Conservation (phyloP, 139 green algal genomes). For the Raphidocelis subcapitata region DNA sequence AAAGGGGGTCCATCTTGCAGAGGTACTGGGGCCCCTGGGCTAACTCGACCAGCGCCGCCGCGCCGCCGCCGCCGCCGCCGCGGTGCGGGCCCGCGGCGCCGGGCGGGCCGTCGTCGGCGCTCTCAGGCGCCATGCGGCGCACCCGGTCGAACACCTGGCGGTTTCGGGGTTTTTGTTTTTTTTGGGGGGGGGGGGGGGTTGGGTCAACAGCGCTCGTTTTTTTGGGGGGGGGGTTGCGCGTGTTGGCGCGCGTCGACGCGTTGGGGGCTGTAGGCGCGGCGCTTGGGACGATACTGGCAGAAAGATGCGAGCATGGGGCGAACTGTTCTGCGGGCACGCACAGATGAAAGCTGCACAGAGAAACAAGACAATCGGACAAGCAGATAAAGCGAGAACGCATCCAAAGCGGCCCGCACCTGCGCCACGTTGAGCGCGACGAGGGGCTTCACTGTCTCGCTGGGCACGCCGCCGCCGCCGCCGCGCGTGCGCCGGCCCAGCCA, state of each 20-base stretch:
- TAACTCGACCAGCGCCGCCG: slow-evolving; percentile 73
- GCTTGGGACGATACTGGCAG: background rate
- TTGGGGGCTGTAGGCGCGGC: background rate
- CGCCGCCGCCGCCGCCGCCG: slow-evolving; percentile 57
- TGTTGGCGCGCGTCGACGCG: background rate
- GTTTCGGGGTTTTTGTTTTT: too few species aligned
- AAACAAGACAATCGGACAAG: background rate
- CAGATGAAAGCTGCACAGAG: background rate
- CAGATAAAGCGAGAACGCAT: background rate
- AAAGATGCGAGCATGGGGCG: background rate
- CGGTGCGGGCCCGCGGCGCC: background rate
- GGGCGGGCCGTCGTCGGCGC: slow-evolving; percentile 27
- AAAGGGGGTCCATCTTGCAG: slow-evolving; percentile 92
- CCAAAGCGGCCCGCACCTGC: background rate
- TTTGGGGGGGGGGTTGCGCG: background rate
- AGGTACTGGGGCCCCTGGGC: slow-evolving; percentile 77
- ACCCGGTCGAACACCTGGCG: slow-evolving; percentile 23
- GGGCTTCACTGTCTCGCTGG: slow-evolving; percentile 39
- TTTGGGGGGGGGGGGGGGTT: background rate
- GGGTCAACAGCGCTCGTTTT: slow-evolving; percentile 3
- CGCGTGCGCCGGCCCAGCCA: slow-evolving; percentile 17
- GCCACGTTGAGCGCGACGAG: slow-evolving; percentile 45
- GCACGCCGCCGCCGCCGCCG: slow-evolving; percentile 16
- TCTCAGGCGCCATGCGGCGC: slow-evolving; percentile 8
- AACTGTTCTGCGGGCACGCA: background rate